Base-by-base conservation (phyloP, 208 protist species). In the Cochliopodium minus region DNA sequence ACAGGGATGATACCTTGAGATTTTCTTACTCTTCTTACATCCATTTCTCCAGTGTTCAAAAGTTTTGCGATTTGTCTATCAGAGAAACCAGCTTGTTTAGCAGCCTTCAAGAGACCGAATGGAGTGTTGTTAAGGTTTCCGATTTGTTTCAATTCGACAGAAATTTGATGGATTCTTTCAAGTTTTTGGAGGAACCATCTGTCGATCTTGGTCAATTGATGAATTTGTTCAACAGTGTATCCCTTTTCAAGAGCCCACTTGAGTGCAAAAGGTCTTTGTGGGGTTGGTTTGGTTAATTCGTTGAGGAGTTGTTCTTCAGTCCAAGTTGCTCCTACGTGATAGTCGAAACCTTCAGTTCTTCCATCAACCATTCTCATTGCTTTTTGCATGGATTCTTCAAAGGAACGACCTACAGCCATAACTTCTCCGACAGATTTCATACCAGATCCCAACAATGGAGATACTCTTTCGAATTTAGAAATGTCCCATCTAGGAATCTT, bases 381-480 rank as follows among this genome's bases (percentile, higher is more conserved):
- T 68, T 95, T 95, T 69, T 96, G 91, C n/a, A 97, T 67, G 0
- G 87, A 80, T 77, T 97, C 91, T 72, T 96, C 88, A 66, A 97
- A 97, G 54, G 77, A 91, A 43, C 93, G 77, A 30, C 89, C 90
- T 67, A 97, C 96, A 9, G 90, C 66, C 93, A 97, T 97, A 23
- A 97, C 89, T 60, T 96, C 87, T 51, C 89, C 89, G 29, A 96
- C 91, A 61, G 73, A 85, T 76, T 95, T 95, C 91, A 96, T 96
- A 63, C 86, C 83, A 10, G 80, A 85, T 33, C 85, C 86, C 51
- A 96, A 86, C 28, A 79, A 54, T 28, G 79, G 70, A 35, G 72
- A 82, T 20, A 94, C 91, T 72, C 87, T 82, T 61, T 79, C 83
- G 68, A 96, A 96, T 77, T 96, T 96, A 57, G 72, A 74, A 1